Conservation (phyloP, 1,139 yeast genomes). For the Blastobotrys aristatus region DNA sequence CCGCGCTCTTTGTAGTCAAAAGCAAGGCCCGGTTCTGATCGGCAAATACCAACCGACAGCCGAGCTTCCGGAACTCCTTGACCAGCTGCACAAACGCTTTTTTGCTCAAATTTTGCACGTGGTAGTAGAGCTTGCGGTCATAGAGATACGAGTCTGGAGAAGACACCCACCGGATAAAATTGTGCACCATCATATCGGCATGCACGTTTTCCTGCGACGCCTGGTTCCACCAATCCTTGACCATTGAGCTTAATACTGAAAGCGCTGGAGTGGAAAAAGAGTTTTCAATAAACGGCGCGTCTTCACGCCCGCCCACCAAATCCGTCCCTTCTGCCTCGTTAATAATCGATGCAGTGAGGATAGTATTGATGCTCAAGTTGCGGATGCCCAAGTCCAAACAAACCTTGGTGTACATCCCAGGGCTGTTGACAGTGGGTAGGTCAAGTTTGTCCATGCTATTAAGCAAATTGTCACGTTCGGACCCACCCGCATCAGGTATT, state of each 20-base stretch:
- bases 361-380: constrained; percentile 78
- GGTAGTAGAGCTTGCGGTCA: constrained; percentile 77
- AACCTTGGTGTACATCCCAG: constrained; percentile 74
- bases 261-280: constrained; percentile 79
- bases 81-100: constrained; percentile 78
- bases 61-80: constrained; percentile 74
- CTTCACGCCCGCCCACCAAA: constrained; percentile 39
- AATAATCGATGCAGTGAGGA: constrained; percentile 75
- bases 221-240: constrained; percentile 92
- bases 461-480: constrained; percentile 52
- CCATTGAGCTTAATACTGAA: constrained; percentile 62
- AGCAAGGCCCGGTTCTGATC: constrained; percentile 70
- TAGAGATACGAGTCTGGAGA: constrained; percentile 66
- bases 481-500: constrained; percentile 82
- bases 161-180: constrained; percentile 85
- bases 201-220: constrained; percentile 63
- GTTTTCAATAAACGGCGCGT: constrained; percentile 41
- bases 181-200: constrained; percentile 83
- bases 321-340: constrained; percentile 91
- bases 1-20: constrained; percentile 69
- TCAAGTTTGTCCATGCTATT: constrained; percentile 55
- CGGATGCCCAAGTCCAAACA: constrained; percentile 77
- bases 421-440: constrained; percentile 69
- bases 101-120: constrained; percentile 79
- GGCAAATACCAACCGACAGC: constrained; percentile 75